Conservation (phyloP, 2,329 filamentous ascomycete genomes). For the Fusarium denticulatum region DNA sequence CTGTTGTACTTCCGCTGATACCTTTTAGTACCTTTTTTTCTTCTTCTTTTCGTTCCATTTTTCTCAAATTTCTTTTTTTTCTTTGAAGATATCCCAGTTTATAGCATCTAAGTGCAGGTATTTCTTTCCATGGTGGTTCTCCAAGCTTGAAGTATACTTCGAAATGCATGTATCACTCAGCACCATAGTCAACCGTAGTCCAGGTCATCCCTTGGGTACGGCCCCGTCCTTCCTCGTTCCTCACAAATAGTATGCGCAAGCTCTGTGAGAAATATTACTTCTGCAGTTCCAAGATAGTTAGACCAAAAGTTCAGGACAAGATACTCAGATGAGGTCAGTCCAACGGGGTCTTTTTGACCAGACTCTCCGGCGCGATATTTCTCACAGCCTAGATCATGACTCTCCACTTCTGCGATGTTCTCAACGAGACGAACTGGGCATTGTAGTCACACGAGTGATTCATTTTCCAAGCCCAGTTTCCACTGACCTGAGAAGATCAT, state of each 20-base stretch:
- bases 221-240: accelerated
- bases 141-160: not conserved
- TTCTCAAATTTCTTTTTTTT: no score
- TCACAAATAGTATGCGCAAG: not conserved
- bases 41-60: no score
- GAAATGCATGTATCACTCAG: not conserved
- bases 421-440: not conserved
- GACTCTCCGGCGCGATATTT: not conserved
- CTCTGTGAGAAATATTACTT: not conserved
- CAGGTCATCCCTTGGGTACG: not conserved
- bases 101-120: no score
- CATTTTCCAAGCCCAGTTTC: not conserved
- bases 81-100: no score
- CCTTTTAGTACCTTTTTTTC: no score
- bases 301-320: not conserved
- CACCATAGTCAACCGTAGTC: not conserved
- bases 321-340: not conserved
- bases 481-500: not conserved
- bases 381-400: not conserved
- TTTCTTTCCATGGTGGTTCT: no score
- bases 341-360: no score
- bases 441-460: not conserved
- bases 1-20: no score
- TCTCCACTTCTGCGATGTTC: not conserved
- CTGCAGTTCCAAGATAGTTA: not conserved